Evolutionary conservation across 2,329 filamentous ascomycete species (phyloP), one percentile per base, ranked within the genome.

Genomic region (Fusarium lateritium): DNA sequence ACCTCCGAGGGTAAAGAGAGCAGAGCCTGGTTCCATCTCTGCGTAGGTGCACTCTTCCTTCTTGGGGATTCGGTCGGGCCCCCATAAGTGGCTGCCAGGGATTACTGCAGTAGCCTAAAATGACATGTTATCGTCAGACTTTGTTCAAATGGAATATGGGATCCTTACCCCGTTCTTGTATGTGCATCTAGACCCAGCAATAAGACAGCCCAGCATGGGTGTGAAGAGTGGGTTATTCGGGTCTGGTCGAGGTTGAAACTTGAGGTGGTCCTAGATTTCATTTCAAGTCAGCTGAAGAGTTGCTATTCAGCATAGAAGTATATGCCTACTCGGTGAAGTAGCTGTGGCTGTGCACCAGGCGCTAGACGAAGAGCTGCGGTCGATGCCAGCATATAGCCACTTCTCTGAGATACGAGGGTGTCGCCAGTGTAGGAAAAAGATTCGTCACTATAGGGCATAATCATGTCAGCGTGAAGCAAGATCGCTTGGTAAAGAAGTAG

Each of bases 171-270:
- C 40, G 7, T 54, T 54, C 14, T 54, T 36, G 8, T 54, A 54
- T 26, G 51, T 54, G 42, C 51, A 54, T 11, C 42, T 54, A 6
- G 51, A 54, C 2, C 51, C 51, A 8, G 51, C 40, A 17, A 54
- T 36, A 28, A 46, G 22, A 6, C 51, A 54, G 7, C 51, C 51
- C 21, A 54, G 31, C 5, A 46, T 54, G 2, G 51, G 51, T 5
- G 40, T 54, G 39, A 46, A 54, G 3, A 46, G 40, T 15, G 51
- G 40, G 28, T 54, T 54, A 1, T 15, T 46, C 1, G 40, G 40
- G 21, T 54, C 51, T 13, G 51, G 31, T 1, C 39, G 31, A 36
- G 39, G 43, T 17, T 54, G 40, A 21, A 45, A 54, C 22, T 28
- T 38, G 40, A 54, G 43, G 33, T 46, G 51, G 22, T 54, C 51